These are phyloP conservation scores for Larix kaempferi DNA, from an alignment of 75 land plant species.

Conservation along the genomic window DNA sequence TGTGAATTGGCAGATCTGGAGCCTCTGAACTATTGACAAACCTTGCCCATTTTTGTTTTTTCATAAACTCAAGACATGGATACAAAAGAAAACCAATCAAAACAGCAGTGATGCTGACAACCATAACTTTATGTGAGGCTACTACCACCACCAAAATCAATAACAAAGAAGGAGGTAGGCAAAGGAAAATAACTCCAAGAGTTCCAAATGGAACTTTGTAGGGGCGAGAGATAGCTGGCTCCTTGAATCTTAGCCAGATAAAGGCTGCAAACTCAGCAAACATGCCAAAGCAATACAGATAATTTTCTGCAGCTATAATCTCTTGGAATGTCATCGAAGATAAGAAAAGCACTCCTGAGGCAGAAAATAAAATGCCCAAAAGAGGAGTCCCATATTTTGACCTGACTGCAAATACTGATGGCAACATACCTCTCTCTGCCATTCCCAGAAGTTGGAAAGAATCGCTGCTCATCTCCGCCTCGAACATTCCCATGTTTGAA, in stretches of 20 bases:
- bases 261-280: constrained; percentile 76
- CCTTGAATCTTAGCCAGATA: constrained; percentile 41
- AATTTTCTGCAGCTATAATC: constrained; percentile 70
- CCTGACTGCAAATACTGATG: constrained; percentile 38
- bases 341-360: constrained; percentile 63
- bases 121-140: constrained; percentile 51
- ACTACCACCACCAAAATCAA: constrained; percentile 51
- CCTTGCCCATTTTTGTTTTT: constrained; percentile 60
- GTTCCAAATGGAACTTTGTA: constrained; percentile 68
- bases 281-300: constrained; percentile 78
- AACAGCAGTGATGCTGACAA: constrained; percentile 45
- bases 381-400: constrained; percentile 72
- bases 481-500: constrained; percentile 85
- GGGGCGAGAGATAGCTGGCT: constrained; percentile 51
- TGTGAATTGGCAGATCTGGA: constrained; percentile 16
- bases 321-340: constrained; percentile 82
- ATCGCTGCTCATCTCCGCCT: constrained; percentile 85
- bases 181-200: constrained; percentile 53
- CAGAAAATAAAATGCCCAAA: constrained; percentile 60
- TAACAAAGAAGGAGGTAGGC: constrained; percentile 57
- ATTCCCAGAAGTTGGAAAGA: constrained; percentile 81
- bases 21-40: constrained; percentile 42
- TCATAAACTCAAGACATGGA: constrained; percentile 43
- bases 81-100: constrained; percentile 54
- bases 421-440: constrained; percentile 69